Evolutionary conservation across 306 rosid species (phyloP).

Genomic region (Vigna nakashimae): DNA sequence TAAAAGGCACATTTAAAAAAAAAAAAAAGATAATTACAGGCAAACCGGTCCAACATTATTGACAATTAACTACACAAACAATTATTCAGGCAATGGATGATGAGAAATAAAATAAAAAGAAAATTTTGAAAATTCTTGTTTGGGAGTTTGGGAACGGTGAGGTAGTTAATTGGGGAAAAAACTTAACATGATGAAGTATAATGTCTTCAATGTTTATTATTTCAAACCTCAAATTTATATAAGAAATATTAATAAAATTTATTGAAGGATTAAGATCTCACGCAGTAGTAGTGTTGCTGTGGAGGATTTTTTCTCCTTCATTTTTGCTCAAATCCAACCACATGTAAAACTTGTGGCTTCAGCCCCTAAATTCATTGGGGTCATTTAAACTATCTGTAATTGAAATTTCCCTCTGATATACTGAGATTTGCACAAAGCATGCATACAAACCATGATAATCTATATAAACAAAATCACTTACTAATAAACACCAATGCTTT

Average conservation of each 20-base stretch:
- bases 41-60: too few species aligned
- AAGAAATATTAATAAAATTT: neutral
- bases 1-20: too few species aligned
- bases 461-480: neutral
- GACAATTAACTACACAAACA: neutral
- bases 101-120: neutral
- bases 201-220: neutral
- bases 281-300: neutral
- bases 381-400: slow-evolving; percentile 5
- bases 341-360: neutral
- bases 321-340: neutral
- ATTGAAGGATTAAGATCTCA: neutral
- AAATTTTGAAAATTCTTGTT: neutral
- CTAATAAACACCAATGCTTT: slow-evolving; percentile 26
- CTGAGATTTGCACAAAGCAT: slow-evolving; percentile 16
- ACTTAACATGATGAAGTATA: neutral
- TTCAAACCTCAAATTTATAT: neutral
- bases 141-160: neutral
- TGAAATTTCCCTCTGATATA: slow-evolving; percentile 1
- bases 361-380: neutral
- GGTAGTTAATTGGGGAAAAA: neutral
- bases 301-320: neutral
- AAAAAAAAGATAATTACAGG: too few species aligned
- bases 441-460: slow-evolving; percentile 11
- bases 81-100: neutral